Base-by-base conservation (phyloP, 371 early-diverging fungal species). In the Mortierella sp. region DNA sequence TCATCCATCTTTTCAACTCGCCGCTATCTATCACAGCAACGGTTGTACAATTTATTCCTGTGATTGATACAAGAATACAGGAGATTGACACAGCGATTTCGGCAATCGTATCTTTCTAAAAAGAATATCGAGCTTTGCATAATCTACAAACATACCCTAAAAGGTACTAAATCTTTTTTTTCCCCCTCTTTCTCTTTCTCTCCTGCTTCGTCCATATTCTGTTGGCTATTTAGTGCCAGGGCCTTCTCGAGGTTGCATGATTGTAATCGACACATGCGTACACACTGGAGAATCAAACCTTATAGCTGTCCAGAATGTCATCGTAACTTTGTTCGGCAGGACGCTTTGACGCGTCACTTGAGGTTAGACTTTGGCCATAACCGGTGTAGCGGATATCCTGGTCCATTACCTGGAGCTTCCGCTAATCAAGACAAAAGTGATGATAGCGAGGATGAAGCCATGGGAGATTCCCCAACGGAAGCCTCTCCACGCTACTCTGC, bases 271-370 rank as follows among this genome's bases (percentile, higher is more conserved):
- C 96, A 96, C 76, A 70, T 83, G 26, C 89, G 91, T 45, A 85
- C 90, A 13, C 91, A 92, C 61, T 84, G 81, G 83, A 89, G 91
- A 42, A 76, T 88, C 57, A 91, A 89, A 72, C 89, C 90, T 17
- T 89, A 85, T 75, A 80, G 81, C 35, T 92, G 92, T 53, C 73
- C 82, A 8, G 77, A 86, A 34, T 95, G 96, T 72, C 75, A 85
- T 34, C 93, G 93, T 71, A 76, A 87, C 7, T 95, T 95, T 86
- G 90, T 94, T 5, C 83, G 96, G 29, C 90, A 88, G 68, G 96
- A 95, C 68, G 94, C 94, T 32, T 75, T 94, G 31, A 86, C 88
- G 32, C 84, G 92, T 6, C 92, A 92, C 70, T 70, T 87, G 37
- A 73, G 79, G 12, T 26, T 78, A 34, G 79, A 78, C 37, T 78